Percentiles rank a stretch among this genome's conserved stretches.
Conservation (phyloP, 1,284 basidiomycete genomes). For the Ceratobasidium papillatum region DNA sequence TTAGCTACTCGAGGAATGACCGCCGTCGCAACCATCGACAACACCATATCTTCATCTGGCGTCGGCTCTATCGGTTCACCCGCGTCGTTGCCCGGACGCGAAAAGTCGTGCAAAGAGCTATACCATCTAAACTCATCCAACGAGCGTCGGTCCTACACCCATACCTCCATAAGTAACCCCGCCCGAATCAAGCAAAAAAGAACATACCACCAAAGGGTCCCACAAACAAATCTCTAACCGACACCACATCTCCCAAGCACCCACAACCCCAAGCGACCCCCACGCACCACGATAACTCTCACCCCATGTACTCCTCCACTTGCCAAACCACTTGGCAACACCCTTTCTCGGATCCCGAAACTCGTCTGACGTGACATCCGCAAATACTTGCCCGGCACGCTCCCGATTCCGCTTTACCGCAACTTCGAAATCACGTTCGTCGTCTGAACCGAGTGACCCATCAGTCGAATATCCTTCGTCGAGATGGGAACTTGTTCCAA, state of each 20-base stretch:
- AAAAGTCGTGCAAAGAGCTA: constrained; percentile 78
- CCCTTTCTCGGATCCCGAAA: constrained; percentile 85
- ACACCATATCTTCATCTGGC: constrained; percentile 86
- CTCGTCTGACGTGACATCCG: constrained; percentile 86
- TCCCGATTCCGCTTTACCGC: constrained; percentile 68
- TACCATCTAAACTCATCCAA: constrained; percentile 90
- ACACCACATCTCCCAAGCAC: constrained; percentile 96
- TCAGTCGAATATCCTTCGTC: constrained; percentile 92
- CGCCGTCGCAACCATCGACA: constrained; percentile 85
- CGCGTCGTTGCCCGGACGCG: constrained; percentile 58
- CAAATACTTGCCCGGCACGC: constrained; percentile 66
- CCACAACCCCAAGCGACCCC: constrained; percentile 87
- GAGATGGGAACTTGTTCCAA: constrained; percentile 49
- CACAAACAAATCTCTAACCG: constrained; percentile 86
- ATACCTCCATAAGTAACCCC: not conserved
- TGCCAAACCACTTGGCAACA: constrained; percentile 73
- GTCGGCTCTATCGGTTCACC: constrained; percentile 60
- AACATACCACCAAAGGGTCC: constrained; percentile 82
- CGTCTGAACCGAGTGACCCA: constrained; percentile 69
- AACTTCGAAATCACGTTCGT: constrained; percentile 72
- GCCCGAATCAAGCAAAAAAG: not conserved
- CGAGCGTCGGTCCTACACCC: constrained; percentile 61
- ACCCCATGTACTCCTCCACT: constrained; percentile 78
- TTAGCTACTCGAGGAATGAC: constrained; percentile 80
- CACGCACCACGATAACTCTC: constrained; percentile 90